These are phyloP conservation scores for Alternaria dauci DNA, from an alignment of 2,329 filamentous ascomycete species.

Conservation along the genomic window DNA sequence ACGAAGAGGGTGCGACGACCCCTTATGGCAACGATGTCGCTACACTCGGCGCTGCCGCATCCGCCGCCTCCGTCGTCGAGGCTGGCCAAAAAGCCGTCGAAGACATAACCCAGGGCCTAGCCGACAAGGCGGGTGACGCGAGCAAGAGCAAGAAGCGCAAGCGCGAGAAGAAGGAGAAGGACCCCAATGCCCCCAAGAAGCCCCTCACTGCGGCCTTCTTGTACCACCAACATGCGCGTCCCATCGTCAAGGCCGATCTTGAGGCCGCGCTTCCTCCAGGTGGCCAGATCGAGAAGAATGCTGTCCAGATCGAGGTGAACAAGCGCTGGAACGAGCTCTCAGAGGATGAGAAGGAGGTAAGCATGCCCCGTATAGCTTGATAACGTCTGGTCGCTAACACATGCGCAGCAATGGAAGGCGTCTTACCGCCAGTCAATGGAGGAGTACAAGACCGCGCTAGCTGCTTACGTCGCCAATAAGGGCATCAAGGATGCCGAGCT, in stretches of 20 bases:
- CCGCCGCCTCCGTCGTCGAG: conserved; percentile 40
- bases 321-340: conserved; percentile 84
- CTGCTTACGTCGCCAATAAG: conserved; percentile 63
- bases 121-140: conserved; percentile 20
- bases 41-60: conserved; percentile 13
- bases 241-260: conserved; percentile 77
- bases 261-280: conserved; percentile 63
- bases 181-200: conserved; percentile 94
- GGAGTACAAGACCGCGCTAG: conserved; percentile 64
- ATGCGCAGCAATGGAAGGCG: conserved; percentile 49
- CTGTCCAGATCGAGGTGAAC: conserved; percentile 87
- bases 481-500: conserved; percentile 53
- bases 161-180: conserved; percentile 77
- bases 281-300: conserved; percentile 78
- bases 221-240: conserved; percentile 87
- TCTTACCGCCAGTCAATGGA: conserved; percentile 64
- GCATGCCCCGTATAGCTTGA: conserved; percentile 24
- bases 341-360: conserved; percentile 73
- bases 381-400: background rate
- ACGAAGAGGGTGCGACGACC: conserved; percentile 51
- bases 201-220: conserved; percentile 95
- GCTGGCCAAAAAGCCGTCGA: conserved; percentile 35
- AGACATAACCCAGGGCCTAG: conserved; percentile 30
- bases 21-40: conserved; percentile 52
- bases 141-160: conserved; percentile 70